Evolutionary conservation across 192 early-diverging fungal genomes (phyloP).

Genomic region (Linnemannia hyalina): DNA sequence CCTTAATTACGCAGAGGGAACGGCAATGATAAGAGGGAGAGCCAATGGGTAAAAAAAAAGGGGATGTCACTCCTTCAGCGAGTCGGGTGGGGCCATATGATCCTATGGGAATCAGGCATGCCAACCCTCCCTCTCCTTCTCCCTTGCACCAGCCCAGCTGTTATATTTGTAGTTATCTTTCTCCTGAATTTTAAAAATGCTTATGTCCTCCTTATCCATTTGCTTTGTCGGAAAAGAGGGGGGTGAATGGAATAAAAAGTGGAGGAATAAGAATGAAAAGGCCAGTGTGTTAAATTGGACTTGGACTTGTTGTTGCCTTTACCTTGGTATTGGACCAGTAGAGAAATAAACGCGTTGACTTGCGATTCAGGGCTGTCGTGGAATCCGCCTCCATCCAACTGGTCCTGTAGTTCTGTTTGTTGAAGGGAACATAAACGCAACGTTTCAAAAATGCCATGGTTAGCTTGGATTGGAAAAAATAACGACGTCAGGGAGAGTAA

Average conservation of each 20-base stretch:
- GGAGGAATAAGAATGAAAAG: background rate
- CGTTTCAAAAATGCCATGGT: background rate
- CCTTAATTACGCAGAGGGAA: no score
- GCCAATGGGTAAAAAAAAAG: background rate
- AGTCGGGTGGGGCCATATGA: background rate
- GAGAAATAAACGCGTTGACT: slow-evolving; percentile 45
- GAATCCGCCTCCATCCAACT: slow-evolving; percentile 52
- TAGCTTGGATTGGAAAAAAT: background rate
- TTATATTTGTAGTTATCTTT: background rate
- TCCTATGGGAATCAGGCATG: background rate
- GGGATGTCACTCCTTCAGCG: background rate
- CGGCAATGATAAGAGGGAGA: background rate
- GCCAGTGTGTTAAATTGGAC: background rate
- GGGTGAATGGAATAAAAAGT: background rate
- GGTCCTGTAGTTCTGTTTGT: slow-evolving; percentile 36
- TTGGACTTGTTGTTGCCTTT: background rate
- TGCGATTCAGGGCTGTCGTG: slow-evolving; percentile 47
- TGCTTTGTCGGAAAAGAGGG: background rate
- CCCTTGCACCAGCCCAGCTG: background rate
- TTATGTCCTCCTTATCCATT: background rate
- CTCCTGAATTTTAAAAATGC: slow-evolving; percentile 25
- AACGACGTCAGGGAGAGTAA: background rate
- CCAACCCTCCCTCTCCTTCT: background rate
- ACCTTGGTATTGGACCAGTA: slow-evolving; percentile 52
- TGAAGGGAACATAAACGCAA: background rate